A percentile compares a stretch with the other conserved stretches of the same genome.
Evolutionary conservation across 768 basidiomycete genomes (phyloP).

Genomic region (Sistotremastrum suecicum): DNA sequence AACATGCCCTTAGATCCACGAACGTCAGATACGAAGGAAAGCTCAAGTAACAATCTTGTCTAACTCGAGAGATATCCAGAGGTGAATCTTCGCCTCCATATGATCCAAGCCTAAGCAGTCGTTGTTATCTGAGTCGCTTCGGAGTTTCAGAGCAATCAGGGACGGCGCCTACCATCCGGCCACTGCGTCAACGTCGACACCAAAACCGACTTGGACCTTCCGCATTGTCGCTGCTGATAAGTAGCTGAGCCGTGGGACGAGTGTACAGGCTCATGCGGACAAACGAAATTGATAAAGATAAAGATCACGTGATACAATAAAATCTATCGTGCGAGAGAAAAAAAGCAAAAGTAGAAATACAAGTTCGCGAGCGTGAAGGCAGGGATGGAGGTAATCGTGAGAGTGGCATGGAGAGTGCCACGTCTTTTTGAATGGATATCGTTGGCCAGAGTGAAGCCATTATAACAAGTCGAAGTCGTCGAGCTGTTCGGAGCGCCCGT

Average conservation of each 20-base stretch:
- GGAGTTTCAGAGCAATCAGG: background rate
- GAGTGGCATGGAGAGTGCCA: no score
- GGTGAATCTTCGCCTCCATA: constrained; percentile 67
- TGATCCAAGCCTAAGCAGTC: constrained; percentile 40
- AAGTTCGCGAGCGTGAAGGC: no score
- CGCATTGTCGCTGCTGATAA: constrained; percentile 10
- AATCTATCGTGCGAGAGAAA: no score
- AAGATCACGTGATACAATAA: no score
- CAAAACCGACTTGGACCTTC: constrained; percentile 44
- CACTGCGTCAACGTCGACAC: constrained; percentile 66
- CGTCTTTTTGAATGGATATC: no score
- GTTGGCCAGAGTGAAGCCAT: constrained; percentile 2
- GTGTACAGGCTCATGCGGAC: no score
- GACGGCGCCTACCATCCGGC: constrained; percentile 43
- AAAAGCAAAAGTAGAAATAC: no score
- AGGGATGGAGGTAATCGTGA: no score
- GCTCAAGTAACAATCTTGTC: constrained; percentile 1
- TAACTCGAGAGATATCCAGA: constrained; percentile 49
- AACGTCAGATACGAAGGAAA: constrained; percentile 1
- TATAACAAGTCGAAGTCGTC: constrained; percentile 89
- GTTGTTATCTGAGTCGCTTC: background rate
- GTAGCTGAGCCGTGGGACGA: no score
- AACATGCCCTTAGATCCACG: constrained; percentile 40
- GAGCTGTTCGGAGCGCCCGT: constrained; percentile 32
- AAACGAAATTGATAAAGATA: no score